Evolutionary conservation across 768 basidiomycete species (phyloP), one percentile per base, ranked within the genome.

Genomic region (Mycena filopes): DNA sequence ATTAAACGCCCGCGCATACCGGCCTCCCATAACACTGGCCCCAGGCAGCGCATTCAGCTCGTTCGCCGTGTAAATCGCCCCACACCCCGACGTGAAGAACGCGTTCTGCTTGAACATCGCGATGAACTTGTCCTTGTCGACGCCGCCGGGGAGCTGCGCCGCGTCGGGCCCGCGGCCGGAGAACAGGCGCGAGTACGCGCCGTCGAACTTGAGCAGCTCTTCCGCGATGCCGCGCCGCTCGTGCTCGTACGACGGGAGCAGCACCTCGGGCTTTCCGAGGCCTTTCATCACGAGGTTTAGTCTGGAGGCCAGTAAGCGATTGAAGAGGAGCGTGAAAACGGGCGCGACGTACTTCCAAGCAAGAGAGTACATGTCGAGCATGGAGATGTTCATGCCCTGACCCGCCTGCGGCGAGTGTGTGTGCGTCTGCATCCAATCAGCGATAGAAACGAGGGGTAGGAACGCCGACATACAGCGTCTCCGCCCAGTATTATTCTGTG

Each of bases 161-260:
- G 64, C 68, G 55, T 69, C 68, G 42, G 56, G 46, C 1, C 64
- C 64, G 41, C 68, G 65, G 1, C 69, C 78, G 15, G 78, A 81
- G 72, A 81, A 82, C 42, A 80, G 67, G 11, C 74, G 72, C 15
- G 76, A 73, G 68, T 81, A 80, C 62, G 79, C 79, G 49, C 75
- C 73, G 68, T 82, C 81, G 58, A 80, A 80, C 47, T 78, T 71
- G 70, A 82, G 81, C 33, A 84, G 77, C 43, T 80, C 79, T 53
- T 80, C 72, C 1, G 82, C 82, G 63, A 72, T 75, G 33, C 73
- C 74, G 51, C 78, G 76, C 10, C 83, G 75, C 66, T 84, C 83
- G 29, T 70, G 60, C 51, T 81, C 78, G 69, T 81, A 81, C 73
- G 78, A 67, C 12, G 63, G 60, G 2, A 72, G 68, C 23, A 72